A percentile compares a stretch with the other conserved stretches of the same genome.
Conservation (phyloP, 441 rosid species). For the Adansonia gregorii region DNA sequence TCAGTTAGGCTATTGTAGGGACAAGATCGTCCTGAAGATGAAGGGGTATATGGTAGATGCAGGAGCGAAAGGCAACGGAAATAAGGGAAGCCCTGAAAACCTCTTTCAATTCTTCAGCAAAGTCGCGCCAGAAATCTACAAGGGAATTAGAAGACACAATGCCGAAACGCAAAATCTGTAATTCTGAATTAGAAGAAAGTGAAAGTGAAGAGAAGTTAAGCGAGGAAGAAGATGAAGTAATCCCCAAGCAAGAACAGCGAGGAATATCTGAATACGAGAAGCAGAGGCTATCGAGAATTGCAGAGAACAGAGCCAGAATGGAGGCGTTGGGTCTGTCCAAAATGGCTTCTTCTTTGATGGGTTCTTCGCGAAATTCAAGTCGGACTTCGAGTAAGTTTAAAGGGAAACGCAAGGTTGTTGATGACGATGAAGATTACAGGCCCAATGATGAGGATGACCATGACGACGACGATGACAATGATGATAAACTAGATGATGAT, state of each 20-base stretch:
- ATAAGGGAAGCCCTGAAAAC: background rate
- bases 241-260: slow-evolving; percentile 28
- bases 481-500: slow-evolving; percentile 28
- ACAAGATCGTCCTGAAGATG: background rate
- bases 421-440: slow-evolving; percentile 65
- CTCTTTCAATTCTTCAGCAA: background rate
- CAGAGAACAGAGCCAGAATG: slow-evolving; percentile 82
- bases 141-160: slow-evolving; percentile 19
- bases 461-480: slow-evolving; percentile 33
- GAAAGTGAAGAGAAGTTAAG: slow-evolving; percentile 36
- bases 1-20: background rate
- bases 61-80: background rate
- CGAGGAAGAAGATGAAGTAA: slow-evolving; percentile 32
- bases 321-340: slow-evolving; percentile 76
- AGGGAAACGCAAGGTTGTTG: slow-evolving; percentile 49
- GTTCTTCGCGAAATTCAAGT: slow-evolving; percentile 38
- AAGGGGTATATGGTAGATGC: background rate
- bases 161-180: slow-evolving; percentile 27
- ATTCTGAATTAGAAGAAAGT: slow-evolving; percentile 38
- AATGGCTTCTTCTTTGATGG: slow-evolving; percentile 57
- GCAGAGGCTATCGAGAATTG: slow-evolving; percentile 72
- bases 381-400: slow-evolving; percentile 36
- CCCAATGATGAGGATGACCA: slow-evolving; percentile 39
- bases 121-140: background rate
- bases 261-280: slow-evolving; percentile 66